Evolutionary conservation across 1,139 yeast genomes (phyloP).

Genomic region (Blastobotrys persicus): DNA sequence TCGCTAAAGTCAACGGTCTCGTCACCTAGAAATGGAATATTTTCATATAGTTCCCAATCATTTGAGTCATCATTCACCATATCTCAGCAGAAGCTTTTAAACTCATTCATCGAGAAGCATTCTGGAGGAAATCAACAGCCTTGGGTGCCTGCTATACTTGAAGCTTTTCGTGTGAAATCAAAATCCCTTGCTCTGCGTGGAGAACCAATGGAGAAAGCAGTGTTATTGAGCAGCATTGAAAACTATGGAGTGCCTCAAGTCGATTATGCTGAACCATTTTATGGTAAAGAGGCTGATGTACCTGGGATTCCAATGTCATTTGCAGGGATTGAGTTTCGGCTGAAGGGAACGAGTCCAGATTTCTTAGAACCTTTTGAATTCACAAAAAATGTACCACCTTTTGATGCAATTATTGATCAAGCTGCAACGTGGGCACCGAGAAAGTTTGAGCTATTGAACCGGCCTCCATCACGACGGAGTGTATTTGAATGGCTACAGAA

Average conservation of each 20-base stretch:
- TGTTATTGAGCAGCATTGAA: constrained; percentile 43
- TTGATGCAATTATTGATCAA: background rate
- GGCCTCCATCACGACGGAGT: constrained; percentile 44
- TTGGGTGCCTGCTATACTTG: constrained; percentile 8
- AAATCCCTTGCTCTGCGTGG: background rate
- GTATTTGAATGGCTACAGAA: constrained; percentile 36
- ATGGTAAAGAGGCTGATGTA: constrained; percentile 50
- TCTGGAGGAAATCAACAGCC: constrained; percentile 1
- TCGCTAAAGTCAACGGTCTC: background rate
- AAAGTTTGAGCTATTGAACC: constrained; percentile 35
- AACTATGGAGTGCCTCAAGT: constrained; percentile 48
- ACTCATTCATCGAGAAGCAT: constrained; percentile 1
- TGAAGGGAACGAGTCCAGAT: constrained; percentile 38
- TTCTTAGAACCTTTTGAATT: constrained; percentile 28
- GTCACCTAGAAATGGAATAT: background rate
- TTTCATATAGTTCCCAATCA: constrained; percentile 17
- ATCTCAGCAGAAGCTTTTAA: constrained; percentile 13
- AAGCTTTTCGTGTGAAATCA: background rate
- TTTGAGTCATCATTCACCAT: constrained; percentile 11
- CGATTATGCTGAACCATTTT: constrained; percentile 63
- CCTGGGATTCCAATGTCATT: constrained; percentile 56
- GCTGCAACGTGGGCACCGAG: background rate
- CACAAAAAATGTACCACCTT: constrained; percentile 5
- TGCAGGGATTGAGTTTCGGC: constrained; percentile 61
- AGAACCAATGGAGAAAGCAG: constrained; percentile 10